Percentiles rank a stretch among this genome's conserved stretches.
These are phyloP conservation scores for Lichtheimia ramosa DNA, from an alignment of 371 early-diverging fungal genomes.

Conservation along the genomic window DNA sequence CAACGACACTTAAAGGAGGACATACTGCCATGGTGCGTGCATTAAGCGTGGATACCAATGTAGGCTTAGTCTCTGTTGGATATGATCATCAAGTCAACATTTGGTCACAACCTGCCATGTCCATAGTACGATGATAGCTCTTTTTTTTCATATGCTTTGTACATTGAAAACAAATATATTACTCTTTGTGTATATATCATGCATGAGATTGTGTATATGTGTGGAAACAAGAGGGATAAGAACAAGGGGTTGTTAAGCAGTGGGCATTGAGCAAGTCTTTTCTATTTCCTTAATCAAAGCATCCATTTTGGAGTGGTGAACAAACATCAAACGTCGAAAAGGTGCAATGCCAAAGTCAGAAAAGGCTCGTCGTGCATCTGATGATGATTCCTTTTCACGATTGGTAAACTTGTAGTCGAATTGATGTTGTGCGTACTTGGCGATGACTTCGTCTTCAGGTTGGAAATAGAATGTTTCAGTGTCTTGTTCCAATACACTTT, in stretches of 20 bases:
- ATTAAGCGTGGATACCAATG: slow-evolving; percentile 23
- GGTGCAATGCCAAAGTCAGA: slow-evolving; percentile 85
- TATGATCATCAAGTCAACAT: slow-evolving; percentile 37
- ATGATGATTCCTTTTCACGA: slow-evolving; percentile 54
- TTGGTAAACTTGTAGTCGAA: slow-evolving; percentile 73
- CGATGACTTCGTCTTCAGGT: slow-evolving; percentile 90
- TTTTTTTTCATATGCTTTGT: too few relatives aligned
- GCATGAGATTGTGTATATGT: not conserved
- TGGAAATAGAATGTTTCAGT: slow-evolving; percentile 74
- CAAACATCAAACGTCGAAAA: slow-evolving; percentile 70
- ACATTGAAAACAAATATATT: not conserved
- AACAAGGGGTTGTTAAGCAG: not conserved
- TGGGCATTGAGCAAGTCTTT: slow-evolving; percentile 26
- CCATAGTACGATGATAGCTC: slow-evolving; percentile 10
- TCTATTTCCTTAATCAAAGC: slow-evolving; percentile 53
- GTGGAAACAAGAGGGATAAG: not conserved
- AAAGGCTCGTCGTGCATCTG: slow-evolving; percentile 84
- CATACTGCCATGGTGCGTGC: slow-evolving; percentile 26
- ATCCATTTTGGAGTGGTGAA: slow-evolving; percentile 63
- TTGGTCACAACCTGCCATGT: slow-evolving; percentile 23
- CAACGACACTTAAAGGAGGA: slow-evolving; percentile 52
- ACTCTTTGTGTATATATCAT: not conserved
- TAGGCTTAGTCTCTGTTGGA: slow-evolving; percentile 38
- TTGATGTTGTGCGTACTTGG: slow-evolving; percentile 34
- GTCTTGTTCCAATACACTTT: not conserved